Evolutionary conservation across 2,329 filamentous ascomycete genomes (phyloP).

Genomic region (Fusarium chlamydosporum): DNA sequence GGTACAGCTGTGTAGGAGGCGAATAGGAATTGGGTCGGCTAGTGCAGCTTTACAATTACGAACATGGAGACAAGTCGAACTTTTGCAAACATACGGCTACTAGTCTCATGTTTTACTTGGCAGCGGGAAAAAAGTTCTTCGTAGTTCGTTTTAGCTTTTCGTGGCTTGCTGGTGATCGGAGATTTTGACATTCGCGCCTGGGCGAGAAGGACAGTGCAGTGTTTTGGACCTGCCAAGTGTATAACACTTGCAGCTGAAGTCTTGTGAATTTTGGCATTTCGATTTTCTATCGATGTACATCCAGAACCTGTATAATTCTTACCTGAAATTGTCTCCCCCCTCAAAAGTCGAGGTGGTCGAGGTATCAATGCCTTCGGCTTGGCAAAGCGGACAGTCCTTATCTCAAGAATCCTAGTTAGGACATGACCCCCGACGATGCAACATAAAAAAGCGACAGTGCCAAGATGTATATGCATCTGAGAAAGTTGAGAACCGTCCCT

Average conservation of each 20-base stretch:
- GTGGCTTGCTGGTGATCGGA: conserved; percentile 25
- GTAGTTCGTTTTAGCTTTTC: neutral
- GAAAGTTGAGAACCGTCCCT: conserved; percentile 12
- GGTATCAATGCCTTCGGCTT: conserved; percentile 17
- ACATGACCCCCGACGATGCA: conserved; percentile 30
- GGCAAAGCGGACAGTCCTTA: conserved; percentile 26
- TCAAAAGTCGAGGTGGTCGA: conserved; percentile 4
- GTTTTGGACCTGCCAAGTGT: conserved; percentile 5
- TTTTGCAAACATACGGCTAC: conserved; percentile 20
- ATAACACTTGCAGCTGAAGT: neutral
- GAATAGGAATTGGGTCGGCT: conserved; percentile 14
- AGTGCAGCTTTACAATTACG: conserved; percentile 10
- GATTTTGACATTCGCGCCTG: conserved; percentile 20
- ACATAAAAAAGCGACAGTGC: conserved; percentile 19
- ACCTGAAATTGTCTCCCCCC: neutral
- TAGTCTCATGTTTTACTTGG: conserved; percentile 25
- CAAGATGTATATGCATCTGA: conserved; percentile 25
- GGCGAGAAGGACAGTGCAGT: conserved; percentile 2
- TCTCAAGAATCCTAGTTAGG: conserved; percentile 33
- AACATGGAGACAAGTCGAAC: conserved; percentile 8
- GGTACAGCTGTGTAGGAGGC: conserved; percentile 1
- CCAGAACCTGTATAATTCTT: neutral
- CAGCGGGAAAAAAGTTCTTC: conserved; percentile 18
- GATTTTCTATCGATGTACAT: neutral
- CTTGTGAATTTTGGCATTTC: neutral